Percentiles rank a stretch among this genome's conserved stretches.
These are phyloP conservation scores for Wickerhamomyces strasburgensis DNA, from an alignment of 805 yeast species.

Conservation along the genomic window DNA sequence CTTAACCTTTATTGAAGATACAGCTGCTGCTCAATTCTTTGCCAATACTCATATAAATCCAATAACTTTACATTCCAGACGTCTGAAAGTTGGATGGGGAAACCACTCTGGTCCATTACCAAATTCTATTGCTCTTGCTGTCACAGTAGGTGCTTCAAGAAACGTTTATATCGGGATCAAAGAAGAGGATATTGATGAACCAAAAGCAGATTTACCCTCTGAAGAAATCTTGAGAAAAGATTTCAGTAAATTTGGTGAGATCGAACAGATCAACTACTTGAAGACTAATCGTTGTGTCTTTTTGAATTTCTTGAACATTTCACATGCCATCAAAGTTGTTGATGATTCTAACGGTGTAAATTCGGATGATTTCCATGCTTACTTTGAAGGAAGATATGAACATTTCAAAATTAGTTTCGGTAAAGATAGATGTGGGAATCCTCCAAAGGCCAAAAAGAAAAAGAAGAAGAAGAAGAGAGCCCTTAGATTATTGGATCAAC, in stretches of 20 bases:
- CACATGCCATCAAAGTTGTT: constrained; percentile 59
- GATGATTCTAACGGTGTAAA: constrained; percentile 45
- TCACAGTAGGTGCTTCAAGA: constrained; percentile 70
- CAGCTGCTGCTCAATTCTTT: constrained; percentile 62
- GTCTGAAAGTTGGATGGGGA: constrained; percentile 66
- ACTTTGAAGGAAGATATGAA: constrained; percentile 42
- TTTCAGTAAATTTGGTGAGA: constrained; percentile 59
- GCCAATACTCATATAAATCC: constrained; percentile 56
- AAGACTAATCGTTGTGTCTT: constrained; percentile 71
- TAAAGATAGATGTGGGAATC: constrained; percentile 78
- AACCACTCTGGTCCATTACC: constrained; percentile 60
- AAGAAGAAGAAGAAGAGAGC: constrained; percentile 25
- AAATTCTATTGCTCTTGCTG: constrained; percentile 53
- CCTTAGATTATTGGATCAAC: constrained; percentile 5
- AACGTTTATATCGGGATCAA: constrained; percentile 68
- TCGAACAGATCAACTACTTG: constrained; percentile 72
- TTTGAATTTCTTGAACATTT: constrained; percentile 61
- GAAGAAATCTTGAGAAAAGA: constrained; percentile 52
- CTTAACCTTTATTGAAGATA: constrained; percentile 60
- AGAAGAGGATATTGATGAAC: constrained; percentile 29
- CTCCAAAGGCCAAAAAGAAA: constrained; percentile 44
- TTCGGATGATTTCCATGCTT: constrained; percentile 31
- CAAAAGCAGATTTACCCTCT: constrained; percentile 34
- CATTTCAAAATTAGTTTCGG: constrained; percentile 63
- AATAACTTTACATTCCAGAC: constrained; percentile 55